Evolutionary conservation across 768 basidiomycete genomes (phyloP), one percentile per base, ranked within the genome.

Genomic region (Roridomyces roridus): DNA sequence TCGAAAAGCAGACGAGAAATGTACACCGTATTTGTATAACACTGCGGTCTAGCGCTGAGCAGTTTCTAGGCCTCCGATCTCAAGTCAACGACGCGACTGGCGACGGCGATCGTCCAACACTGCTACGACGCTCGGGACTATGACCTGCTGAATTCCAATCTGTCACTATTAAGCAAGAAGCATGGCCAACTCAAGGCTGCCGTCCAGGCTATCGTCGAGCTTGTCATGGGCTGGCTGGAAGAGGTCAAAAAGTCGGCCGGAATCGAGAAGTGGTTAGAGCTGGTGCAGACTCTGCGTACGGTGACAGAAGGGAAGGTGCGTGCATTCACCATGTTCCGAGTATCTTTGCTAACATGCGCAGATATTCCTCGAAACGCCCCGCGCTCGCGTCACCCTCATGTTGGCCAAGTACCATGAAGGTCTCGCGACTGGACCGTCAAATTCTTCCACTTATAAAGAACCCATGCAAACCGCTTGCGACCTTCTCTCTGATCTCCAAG

Each of bases 1-100:
- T 98, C 6, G 97, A 99, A 77, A 98, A 98, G 75, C 96, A 97
- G 72, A 91, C 96, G 3, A 83, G 97, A 79, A 98, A 98, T 77
- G 97, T 93, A 54, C 40, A 85, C 75, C 5, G 24, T 31, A n/a
- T 44, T 35, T 21, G 2, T 4, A 41, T 48, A 46, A 14, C 3
- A 1, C 17, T 42, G 21, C 26, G 41, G 40, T 46, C 50, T 11
- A 62, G 40, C 21, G 58, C 20, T 18, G n/a, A 18, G 12, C 46
- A 37, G n/a, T 57, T 17, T 41, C 18, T 67, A 96, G 96, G 94
- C 96, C 15, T 89, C 96, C 52, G 97, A 99, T 81, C 81, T 94
- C 29, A 71, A 83, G 34, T 98, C 96, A n/a, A 99, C 97, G 3
- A 89, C 90, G 29, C 85, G 89, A 43, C 85, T 98, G 18, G 89